Evolutionary conservation across 148 eudicot species (phyloP), one percentile per base, ranked within the genome.

Genomic region (Chenopodium quinoa): DNA sequence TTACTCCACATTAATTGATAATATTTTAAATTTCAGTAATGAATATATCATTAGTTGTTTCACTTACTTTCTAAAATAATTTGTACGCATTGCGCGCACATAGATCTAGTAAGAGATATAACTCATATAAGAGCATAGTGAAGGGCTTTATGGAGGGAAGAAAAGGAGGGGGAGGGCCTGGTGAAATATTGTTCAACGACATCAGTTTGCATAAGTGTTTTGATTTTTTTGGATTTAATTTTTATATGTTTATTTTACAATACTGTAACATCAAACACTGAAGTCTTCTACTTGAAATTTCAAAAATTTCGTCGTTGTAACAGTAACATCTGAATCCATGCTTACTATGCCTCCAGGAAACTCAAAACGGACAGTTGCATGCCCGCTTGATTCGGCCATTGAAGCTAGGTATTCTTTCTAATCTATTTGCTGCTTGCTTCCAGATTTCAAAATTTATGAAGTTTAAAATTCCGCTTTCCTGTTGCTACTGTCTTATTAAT

Each of bases 351-450:
- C n/a, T 74, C 54, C 87, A 94, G 98, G 93, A 80, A 76, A 88
- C 84, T 84, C 86, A 78, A 74, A 83, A 73, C 66, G 85, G 56
- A 78, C 82, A 52, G 64, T 63, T 56, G 37, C 86, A 83, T 86
- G 89, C 91, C 69, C 91, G 87, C 67, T 80, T 94, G 80, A 88
- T 91, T 78, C 83, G 78, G 82, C 93, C 89, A 48, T 78, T 40
- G 48, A 79, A 83, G 66, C 87, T 80, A 89, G 94, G 97, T 89
- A 29, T 81, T 31, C 7, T 78, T 70, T 0, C 14, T 40, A 46
- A 66, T 74, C 17, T 74, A 37, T 74, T 32, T 19, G 29, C 34
- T 73, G 11, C 78, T 67, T 65, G 56, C 31, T 54, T 74, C 19
- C 0, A 1, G 70, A 65, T 16, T 5, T 73, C 29, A 32, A 23